Evolutionary conservation across 495 filamentous ascomycete species (phyloP).

Genomic region (Penicillium riverlandense): DNA sequence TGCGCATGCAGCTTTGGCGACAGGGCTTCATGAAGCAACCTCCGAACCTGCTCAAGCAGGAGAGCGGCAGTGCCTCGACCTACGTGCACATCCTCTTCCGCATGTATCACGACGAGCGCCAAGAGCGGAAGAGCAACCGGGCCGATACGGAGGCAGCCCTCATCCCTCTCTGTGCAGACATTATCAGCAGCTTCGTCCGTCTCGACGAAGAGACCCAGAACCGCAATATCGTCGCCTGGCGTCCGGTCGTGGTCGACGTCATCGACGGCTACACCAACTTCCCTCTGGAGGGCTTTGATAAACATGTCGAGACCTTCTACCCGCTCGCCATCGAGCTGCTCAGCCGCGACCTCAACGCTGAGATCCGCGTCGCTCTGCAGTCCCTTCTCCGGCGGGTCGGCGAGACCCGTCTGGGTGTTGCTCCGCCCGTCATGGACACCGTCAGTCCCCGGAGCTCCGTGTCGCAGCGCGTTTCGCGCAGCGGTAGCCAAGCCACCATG

Average conservation of each 20-base stretch:
- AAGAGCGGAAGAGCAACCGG: slow-evolving; percentile 71
- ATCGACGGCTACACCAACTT: slow-evolving; percentile 90
- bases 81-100: slow-evolving; percentile 91
- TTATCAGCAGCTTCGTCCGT: slow-evolving; percentile 71
- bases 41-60: slow-evolving; percentile 97
- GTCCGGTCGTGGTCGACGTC: slow-evolving; percentile 96
- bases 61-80: slow-evolving; percentile 83
- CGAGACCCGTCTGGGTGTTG: slow-evolving; percentile 69
- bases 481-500: slow-evolving; percentile 16
- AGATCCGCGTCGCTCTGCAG: slow-evolving; percentile 71
- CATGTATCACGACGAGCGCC: slow-evolving; percentile 88
- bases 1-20: slow-evolving; percentile 87
- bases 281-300: slow-evolving; percentile 71
- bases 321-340: slow-evolving; percentile 80
- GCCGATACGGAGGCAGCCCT: slow-evolving; percentile 81
- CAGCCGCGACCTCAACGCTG: slow-evolving; percentile 67
- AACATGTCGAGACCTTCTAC: slow-evolving; percentile 76
- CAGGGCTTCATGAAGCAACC: slow-evolving; percentile 99
- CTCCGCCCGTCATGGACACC: slow-evolving; percentile 24
- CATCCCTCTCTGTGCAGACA: slow-evolving; percentile 90
- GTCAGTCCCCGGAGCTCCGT: slow-evolving; percentile 41
- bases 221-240: slow-evolving; percentile 91
- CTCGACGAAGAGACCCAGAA: slow-evolving; percentile 94
- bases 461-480: slow-evolving; percentile 23
- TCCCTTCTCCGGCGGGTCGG: slow-evolving; percentile 71